Percentiles rank a stretch among this genome's conserved stretches.
phyloP scores from a whole-genome alignment of 306 rosid species.

The Medicago truncatula region DNA sequence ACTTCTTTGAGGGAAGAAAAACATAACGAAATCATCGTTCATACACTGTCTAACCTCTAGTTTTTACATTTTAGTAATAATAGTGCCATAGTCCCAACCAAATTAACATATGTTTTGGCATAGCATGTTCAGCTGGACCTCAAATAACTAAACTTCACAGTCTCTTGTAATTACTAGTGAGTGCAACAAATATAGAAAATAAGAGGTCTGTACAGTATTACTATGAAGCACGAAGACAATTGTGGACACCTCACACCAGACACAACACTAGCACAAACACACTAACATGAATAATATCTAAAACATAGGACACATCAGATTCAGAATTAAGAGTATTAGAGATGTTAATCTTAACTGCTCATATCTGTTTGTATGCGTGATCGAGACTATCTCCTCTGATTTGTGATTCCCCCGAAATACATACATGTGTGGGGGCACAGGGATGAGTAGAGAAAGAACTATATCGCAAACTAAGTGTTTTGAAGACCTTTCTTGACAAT shows the following conservation, averaged over 20 bases:
- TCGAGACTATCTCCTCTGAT: too few relatives aligned
- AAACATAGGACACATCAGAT: neutral
- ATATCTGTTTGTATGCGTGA: too few relatives aligned
- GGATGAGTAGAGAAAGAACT: too few relatives aligned
- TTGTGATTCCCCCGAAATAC: too few relatives aligned
- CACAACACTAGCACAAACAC: neutral
- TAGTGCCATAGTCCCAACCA: neutral
- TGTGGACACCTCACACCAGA: neutral
- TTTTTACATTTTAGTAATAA: conserved; percentile 9
- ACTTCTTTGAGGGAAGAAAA: conserved; percentile 12
- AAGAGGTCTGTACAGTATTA: neutral
- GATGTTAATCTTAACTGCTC: neutral
- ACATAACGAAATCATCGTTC: neutral
- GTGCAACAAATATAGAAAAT: conserved; percentile 2
- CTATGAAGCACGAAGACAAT: neutral
- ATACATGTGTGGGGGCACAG: too few relatives aligned
- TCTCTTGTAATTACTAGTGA: conserved; percentile 9
- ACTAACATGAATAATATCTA: neutral
- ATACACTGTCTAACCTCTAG: conserved; percentile 1
- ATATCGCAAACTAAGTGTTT: too few relatives aligned
- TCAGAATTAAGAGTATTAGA: neutral
- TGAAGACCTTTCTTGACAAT: too few relatives aligned
- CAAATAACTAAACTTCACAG: conserved; percentile 22
- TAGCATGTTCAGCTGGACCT: conserved; percentile 11
- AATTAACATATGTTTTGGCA: conserved; percentile 10